Percentiles rank a stretch among this genome's conserved stretches.
phyloP scores from a whole-genome alignment of 1,139 yeast species.

The Protomyces pachydermus region DNA sequence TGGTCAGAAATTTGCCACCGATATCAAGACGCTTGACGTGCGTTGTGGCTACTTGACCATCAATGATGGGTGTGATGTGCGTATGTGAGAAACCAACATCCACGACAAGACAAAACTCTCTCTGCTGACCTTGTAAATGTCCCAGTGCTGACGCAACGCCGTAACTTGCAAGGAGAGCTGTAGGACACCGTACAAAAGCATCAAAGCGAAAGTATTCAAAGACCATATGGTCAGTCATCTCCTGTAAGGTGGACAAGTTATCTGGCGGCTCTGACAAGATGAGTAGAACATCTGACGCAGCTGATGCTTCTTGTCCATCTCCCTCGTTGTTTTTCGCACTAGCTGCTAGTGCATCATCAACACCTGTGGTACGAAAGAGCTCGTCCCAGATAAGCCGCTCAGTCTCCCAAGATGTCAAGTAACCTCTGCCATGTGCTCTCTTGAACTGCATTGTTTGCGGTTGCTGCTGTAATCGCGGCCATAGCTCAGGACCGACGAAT shows the following conservation, averaged over 20 bases:
- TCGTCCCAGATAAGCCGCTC: slow-evolving; percentile 94
- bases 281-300: slow-evolving; percentile 36
- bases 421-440: slow-evolving; percentile 79
- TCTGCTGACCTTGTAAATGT: background rate
- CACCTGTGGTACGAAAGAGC: slow-evolving; percentile 42
- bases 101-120: slow-evolving; percentile 68
- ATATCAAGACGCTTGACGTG: slow-evolving; percentile 72
- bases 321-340: background rate
- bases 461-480: slow-evolving; percentile 52
- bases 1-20: slow-evolving; percentile 82
- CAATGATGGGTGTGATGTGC: slow-evolving; percentile 77
- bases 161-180: slow-evolving; percentile 69
- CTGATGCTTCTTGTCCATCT: background rate
- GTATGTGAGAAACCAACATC: slow-evolving; percentile 89
- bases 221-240: slow-evolving; percentile 82
- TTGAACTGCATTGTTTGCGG: slow-evolving; percentile 69
- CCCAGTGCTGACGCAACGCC: background rate
- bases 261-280: slow-evolving; percentile 73
- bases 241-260: slow-evolving; percentile 74
- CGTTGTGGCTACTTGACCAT: slow-evolving; percentile 71
- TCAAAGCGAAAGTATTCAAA: slow-evolving; percentile 89
- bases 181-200: slow-evolving; percentile 57
- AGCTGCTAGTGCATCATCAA: slow-evolving; percentile 4
- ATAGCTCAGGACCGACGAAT: slow-evolving; percentile 67
- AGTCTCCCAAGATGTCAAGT: slow-evolving; percentile 84